Evolutionary conservation across 129 eudicot genomes (phyloP).

Genomic region (Apium graveolens): DNA sequence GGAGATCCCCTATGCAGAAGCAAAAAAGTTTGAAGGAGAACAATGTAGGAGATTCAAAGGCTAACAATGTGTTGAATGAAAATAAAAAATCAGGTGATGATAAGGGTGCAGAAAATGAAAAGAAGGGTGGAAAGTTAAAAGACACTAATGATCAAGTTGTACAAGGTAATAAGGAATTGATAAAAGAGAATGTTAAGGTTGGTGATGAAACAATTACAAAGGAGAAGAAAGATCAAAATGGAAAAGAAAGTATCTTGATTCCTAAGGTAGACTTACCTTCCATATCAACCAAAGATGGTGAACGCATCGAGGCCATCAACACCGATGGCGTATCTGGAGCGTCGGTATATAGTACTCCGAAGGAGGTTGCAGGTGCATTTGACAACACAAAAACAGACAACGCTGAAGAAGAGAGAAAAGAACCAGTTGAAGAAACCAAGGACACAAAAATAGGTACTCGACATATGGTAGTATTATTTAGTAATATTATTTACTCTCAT

Average conservation of each 20-base stretch:
- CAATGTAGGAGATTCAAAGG: background rate
- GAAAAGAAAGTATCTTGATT: background rate
- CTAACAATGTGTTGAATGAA: slow-evolving; percentile 3
- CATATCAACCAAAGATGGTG: background rate
- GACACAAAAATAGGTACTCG: background rate
- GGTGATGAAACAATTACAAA: background rate
- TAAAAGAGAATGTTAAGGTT: background rate
- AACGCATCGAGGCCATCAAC: background rate
- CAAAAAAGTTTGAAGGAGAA: background rate
- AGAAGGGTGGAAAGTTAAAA: background rate
- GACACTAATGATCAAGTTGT: slow-evolving; percentile 6
- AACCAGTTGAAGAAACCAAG: slow-evolving; percentile 10
- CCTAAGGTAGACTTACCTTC: background rate
- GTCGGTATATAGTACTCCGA: slow-evolving; percentile 11
- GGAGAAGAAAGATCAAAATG: background rate
- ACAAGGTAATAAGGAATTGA: slow-evolving; percentile 3
- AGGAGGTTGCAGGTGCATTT: background rate
- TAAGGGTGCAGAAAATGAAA: background rate
- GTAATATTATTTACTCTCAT: background rate
- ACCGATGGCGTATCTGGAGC: slow-evolving; percentile 7
- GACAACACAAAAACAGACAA: background rate
- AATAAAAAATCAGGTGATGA: background rate
- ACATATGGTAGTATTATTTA: background rate
- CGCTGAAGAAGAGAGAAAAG: background rate
- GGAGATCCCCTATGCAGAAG: background rate